A percentile compares a stretch with the other conserved stretches of the same genome.
Evolutionary conservation across 768 basidiomycete species (phyloP).

Genomic region (Boletus rubescentipes): DNA sequence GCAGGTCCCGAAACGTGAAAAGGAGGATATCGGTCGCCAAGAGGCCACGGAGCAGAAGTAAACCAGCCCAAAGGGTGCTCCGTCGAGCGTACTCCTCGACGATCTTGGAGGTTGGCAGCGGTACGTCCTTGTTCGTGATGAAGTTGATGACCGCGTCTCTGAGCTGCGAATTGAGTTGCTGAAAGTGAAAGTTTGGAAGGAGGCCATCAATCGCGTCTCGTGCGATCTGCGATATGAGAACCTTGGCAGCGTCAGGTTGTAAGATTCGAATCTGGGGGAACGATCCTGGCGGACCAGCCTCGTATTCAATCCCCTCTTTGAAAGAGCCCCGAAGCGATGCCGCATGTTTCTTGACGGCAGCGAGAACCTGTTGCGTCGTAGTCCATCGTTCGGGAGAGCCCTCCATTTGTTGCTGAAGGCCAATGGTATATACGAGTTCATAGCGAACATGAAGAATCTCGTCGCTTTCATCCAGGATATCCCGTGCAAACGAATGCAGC

Average conservation of each 20-base stretch:
- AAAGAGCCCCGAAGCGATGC: background rate
- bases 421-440: slow-evolving; percentile 35
- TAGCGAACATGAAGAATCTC: slow-evolving; percentile 30
- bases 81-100: slow-evolving; percentile 12
- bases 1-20: slow-evolving; percentile 36
- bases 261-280: slow-evolving; percentile 23
- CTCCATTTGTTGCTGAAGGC: slow-evolving; percentile 25
- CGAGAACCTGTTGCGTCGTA: slow-evolving; percentile 27
- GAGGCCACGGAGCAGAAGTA: slow-evolving; percentile 48
- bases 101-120: background rate
- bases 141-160: background rate
- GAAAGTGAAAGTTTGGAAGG: slow-evolving; percentile 17
- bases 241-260: background rate
- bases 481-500: slow-evolving; percentile 17
- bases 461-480: slow-evolving; percentile 27
- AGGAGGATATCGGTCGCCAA: slow-evolving; percentile 41
- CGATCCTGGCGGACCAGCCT: background rate
- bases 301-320: background rate
- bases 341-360: slow-evolving; percentile 12
- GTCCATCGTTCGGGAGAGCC: slow-evolving; percentile 35
- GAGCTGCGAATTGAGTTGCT: background rate
- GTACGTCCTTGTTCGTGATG: background rate
- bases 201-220: slow-evolving; percentile 4
- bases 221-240: background rate
- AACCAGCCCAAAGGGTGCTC: slow-evolving; percentile 30